Base-by-base conservation (phyloP, 768 basidiomycete species). In the Cubamyces sp. region DNA sequence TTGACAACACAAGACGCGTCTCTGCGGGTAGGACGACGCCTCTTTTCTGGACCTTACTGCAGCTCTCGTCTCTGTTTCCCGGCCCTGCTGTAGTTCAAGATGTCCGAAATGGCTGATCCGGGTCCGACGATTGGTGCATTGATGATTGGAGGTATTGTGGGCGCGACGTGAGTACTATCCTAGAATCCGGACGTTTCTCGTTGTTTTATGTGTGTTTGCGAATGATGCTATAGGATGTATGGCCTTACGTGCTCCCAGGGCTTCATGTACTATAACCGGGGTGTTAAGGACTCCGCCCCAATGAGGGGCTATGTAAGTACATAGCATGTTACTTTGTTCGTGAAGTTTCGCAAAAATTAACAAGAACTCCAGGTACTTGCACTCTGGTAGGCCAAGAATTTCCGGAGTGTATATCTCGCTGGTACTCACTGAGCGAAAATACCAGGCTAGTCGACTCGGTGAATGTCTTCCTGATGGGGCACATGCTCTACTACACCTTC, bases 181-280 rank as follows among this genome's bases (percentile, higher is more conserved):
- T 2, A 16, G 41, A 23, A 16, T n/a, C 23, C 19, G 5, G 1
- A 34, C n/a, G n/a, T 54, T 11, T 23, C 2, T 3, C 3, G 21
- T n/a, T 47, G 8, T 2, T 12, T 3, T 1, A 14, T 14, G 12
- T 14, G 12, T 2, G 26, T 8, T 30, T 8, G 14, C 53, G 28
- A 0, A 23, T 26, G 3, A 26, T 21, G 12, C 11, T 23, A 8
- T 12, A 62, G 60, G 3, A 37, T 55, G 14, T 62, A 55, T 34
- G 60, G 60, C 26, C 48, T 62, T 21, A 62, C 60, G 3, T 54
- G 46, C 18, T 55, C 54, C 2, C 60, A 62, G 43, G 54, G 47
- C 8, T 62, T 40, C 54, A 52, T 55, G 60, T 62, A 55, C 34
- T 43, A 50, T 15, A 45, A 19, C 23, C 60, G 60, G n/a, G 34